These are phyloP conservation scores for Penicillium paradoxum DNA, from an alignment of 495 filamentous ascomycete genomes.

Conservation along the genomic window DNA sequence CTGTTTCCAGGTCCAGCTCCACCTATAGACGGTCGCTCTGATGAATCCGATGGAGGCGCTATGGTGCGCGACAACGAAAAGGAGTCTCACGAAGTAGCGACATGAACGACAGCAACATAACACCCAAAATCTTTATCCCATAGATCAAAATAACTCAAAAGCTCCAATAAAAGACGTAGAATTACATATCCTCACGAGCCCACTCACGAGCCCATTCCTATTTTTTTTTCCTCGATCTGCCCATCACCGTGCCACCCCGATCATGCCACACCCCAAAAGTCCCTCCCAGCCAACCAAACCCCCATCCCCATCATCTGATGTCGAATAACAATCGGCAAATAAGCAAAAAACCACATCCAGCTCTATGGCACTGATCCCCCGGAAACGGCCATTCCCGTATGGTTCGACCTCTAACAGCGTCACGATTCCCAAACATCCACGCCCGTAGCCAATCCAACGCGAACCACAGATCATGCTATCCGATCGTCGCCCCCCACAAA, in stretches of 20 bases:
- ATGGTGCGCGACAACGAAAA: too few relatives aligned
- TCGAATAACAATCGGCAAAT: constrained; percentile 1
- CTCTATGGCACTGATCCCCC: background rate
- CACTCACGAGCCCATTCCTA: too few relatives aligned
- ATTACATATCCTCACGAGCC: too few relatives aligned
- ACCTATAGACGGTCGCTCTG: too few relatives aligned
- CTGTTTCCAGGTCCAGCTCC: too few relatives aligned
- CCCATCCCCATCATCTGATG: background rate
- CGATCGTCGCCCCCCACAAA: background rate
- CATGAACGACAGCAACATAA: too few relatives aligned
- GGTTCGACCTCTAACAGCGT: background rate
- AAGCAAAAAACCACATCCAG: background rate
- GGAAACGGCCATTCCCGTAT: background rate
- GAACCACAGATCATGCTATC: background rate
- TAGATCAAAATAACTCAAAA: too few relatives aligned
- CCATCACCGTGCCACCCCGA: constrained; percentile 6
- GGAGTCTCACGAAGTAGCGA: too few relatives aligned
- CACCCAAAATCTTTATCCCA: too few relatives aligned
- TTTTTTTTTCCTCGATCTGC: background rate
- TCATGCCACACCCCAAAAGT: constrained; percentile 2
- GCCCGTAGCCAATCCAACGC: background rate
- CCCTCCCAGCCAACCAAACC: background rate
- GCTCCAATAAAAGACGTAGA: too few relatives aligned
- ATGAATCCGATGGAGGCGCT: too few relatives aligned
- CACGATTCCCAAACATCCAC: background rate